Percentiles rank a stretch among this genome's conserved stretches.
Evolutionary conservation across 768 basidiomycete genomes (phyloP).

Genomic region (Boletus edulis): DNA sequence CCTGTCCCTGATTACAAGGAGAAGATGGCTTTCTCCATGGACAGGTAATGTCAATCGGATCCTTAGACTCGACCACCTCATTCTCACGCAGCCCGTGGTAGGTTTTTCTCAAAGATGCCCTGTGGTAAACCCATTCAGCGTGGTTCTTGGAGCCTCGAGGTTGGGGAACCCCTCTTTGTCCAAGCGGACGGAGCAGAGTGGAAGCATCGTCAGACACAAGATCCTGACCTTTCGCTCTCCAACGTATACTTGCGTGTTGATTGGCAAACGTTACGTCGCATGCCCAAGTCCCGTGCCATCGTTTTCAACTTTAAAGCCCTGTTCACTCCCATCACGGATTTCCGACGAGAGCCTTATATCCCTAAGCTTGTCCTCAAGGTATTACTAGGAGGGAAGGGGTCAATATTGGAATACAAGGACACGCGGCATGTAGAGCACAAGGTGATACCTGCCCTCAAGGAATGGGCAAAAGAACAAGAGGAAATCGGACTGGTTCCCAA

Average conservation of each 20-base stretch:
- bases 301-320: slow-evolving; percentile 55
- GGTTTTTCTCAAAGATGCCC: slow-evolving; percentile 48
- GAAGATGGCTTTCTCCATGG: slow-evolving; percentile 48
- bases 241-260: slow-evolving; percentile 49
- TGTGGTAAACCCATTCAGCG: slow-evolving; percentile 50
- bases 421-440: slow-evolving; percentile 42
- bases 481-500: slow-evolving; percentile 42
- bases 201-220: slow-evolving; percentile 31
- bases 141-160: slow-evolving; percentile 50
- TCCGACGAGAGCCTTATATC: slow-evolving; percentile 46
- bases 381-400: slow-evolving; percentile 37
- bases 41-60: slow-evolving; percentile 34
- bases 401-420: slow-evolving; percentile 44
- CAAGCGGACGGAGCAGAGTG: slow-evolving; percentile 41
- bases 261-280: slow-evolving; percentile 52
- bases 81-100: slow-evolving; percentile 12
- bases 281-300: slow-evolving; percentile 47
- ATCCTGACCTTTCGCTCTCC: slow-evolving; percentile 36
- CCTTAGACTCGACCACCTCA: not conserved
- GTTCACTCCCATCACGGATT: slow-evolving; percentile 46
- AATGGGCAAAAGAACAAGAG: slow-evolving; percentile 50
- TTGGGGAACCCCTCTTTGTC: slow-evolving; percentile 47
- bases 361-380: slow-evolving; percentile 46
- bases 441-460: slow-evolving; percentile 43
- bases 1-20: slow-evolving; percentile 51